phyloP scores from a whole-genome alignment of 352 stramenopile genomes.

The Phytophthora crassamura region DNA sequence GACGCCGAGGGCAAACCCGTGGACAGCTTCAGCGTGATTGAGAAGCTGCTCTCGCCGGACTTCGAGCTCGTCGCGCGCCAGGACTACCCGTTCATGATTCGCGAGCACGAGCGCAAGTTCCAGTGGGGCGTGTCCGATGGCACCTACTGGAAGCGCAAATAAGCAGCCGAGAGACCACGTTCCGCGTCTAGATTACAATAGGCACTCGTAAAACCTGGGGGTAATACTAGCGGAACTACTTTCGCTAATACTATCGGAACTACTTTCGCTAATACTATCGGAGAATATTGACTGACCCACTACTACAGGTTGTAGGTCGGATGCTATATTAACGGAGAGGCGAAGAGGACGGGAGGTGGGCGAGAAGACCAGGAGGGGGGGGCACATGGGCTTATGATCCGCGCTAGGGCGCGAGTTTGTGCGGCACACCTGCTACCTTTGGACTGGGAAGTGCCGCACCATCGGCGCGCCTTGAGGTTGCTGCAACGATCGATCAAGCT shows the following conservation, averaged over 20 bases:
- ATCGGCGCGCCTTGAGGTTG: conserved; percentile 17
- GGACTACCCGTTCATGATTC: conserved; percentile 93
- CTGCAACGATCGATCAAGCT: conserved; percentile 34
- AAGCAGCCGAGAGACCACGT: too few relatives aligned
- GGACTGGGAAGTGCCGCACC: conserved; percentile 32
- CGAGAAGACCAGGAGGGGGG: conserved; percentile 21
- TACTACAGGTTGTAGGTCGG: conserved; percentile 20
- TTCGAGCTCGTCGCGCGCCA: conserved; percentile 86
- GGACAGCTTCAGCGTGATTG: conserved; percentile 76
- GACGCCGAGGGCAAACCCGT: conserved; percentile 51
- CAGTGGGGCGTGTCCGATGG: conserved; percentile 92
- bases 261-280: conserved; percentile 17
- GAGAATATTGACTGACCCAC: conserved; percentile 39
- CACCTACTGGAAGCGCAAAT: conserved; percentile 87
- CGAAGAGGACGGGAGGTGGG: conserved; percentile 25
- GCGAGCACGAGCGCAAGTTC: conserved; percentile 93
- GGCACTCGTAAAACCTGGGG: conserved; percentile 24
- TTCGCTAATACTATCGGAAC: too few relatives aligned
- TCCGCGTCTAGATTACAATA: conserved; percentile 39
- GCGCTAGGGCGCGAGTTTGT: conserved; percentile 22
- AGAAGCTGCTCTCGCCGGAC: conserved; percentile 54
- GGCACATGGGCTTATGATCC: conserved; percentile 22
- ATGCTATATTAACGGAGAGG: conserved; percentile 50
- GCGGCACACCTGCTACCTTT: conserved; percentile 40
- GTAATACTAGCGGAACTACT: too few relatives aligned